Conservation (phyloP, 805 yeast genomes). For the Phaffomyces antillensis region DNA sequence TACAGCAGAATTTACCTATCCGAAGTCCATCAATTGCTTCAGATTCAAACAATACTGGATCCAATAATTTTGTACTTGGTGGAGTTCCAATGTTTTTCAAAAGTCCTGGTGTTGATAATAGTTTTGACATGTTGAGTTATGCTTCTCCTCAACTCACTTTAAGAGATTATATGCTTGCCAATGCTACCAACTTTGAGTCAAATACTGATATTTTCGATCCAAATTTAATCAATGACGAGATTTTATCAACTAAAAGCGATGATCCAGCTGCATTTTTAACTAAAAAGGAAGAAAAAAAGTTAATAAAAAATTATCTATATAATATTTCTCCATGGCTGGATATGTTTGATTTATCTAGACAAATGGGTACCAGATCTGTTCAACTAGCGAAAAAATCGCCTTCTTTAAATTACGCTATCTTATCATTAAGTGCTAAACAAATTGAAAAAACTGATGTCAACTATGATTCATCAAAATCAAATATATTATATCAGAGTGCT, state of each 20-base stretch:
- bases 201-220: constrained; percentile 4
- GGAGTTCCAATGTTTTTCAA: neutral
- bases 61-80: neutral
- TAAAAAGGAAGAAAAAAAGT: constrained; percentile 27
- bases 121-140: constrained; percentile 21
- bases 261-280: constrained; percentile 15
- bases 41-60: neutral
- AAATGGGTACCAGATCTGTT: constrained; percentile 28
- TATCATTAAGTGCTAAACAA: constrained; percentile 29
- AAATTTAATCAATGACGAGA: neutral
- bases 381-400: constrained; percentile 34
- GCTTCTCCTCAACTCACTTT: constrained; percentile 29
- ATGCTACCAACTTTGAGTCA: constrained; percentile 22
- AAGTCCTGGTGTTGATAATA: constrained; percentile 4
- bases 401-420: constrained; percentile 24
- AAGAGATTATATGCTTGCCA: constrained; percentile 33
- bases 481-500: constrained; percentile 27
- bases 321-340: constrained; percentile 34
- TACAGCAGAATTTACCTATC: neutral
- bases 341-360: constrained; percentile 30
- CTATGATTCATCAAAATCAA: constrained; percentile 23
- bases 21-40: neutral
- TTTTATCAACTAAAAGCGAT: neutral
- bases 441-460: constrained; percentile 23
- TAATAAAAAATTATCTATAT: constrained; percentile 29